These are phyloP conservation scores for Ustilago tritici DNA, from an alignment of 1,284 basidiomycete genomes.

Conservation along the genomic window DNA sequence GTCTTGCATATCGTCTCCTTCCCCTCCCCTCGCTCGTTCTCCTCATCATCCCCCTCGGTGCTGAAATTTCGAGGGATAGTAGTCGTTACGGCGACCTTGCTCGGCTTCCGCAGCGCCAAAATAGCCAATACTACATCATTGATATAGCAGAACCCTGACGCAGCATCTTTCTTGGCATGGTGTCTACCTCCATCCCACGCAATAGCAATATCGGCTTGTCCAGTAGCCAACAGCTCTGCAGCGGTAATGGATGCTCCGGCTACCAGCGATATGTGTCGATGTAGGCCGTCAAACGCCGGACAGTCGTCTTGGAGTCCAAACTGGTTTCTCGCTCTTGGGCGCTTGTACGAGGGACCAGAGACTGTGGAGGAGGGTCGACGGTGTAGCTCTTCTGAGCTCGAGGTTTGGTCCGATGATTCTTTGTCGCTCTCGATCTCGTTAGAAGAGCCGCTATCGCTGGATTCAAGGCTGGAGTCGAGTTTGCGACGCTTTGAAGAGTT, in stretches of 20 bases:
- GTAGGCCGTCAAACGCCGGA: slow-evolving; percentile 79
- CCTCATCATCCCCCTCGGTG: not conserved
- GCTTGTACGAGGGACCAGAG: slow-evolving; percentile 15
- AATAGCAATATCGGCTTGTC: slow-evolving; percentile 77
- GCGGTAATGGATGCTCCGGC: slow-evolving; percentile 83
- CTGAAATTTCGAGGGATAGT: not conserved
- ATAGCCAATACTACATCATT: slow-evolving; percentile 84
- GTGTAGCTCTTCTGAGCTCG: slow-evolving; percentile 10
- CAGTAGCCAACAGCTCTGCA: slow-evolving; percentile 75
- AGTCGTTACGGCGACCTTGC: slow-evolving; percentile 22
- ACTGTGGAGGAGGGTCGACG: slow-evolving; percentile 20
- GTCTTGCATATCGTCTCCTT: slow-evolving; percentile 25
- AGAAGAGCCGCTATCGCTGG: not conserved
- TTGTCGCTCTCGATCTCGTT: not conserved
- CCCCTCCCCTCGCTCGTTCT: not conserved
- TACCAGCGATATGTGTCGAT: slow-evolving; percentile 78
- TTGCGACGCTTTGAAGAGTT: slow-evolving; percentile 15
- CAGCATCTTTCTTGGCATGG: slow-evolving; percentile 47
- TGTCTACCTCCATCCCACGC: slow-evolving; percentile 82
- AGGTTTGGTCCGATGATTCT: slow-evolving; percentile 3
- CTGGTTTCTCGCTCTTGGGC: slow-evolving; percentile 43
- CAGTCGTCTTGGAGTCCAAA: slow-evolving; percentile 85
- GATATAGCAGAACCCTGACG: slow-evolving; percentile 87
- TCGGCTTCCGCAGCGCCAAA: slow-evolving; percentile 31
- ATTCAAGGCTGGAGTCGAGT: not conserved